Percentiles rank a stretch among this genome's conserved stretches.
These are phyloP conservation scores for Prunella vulgaris DNA, from an alignment of 257 asterid genomes.

Conservation along the genomic window DNA sequence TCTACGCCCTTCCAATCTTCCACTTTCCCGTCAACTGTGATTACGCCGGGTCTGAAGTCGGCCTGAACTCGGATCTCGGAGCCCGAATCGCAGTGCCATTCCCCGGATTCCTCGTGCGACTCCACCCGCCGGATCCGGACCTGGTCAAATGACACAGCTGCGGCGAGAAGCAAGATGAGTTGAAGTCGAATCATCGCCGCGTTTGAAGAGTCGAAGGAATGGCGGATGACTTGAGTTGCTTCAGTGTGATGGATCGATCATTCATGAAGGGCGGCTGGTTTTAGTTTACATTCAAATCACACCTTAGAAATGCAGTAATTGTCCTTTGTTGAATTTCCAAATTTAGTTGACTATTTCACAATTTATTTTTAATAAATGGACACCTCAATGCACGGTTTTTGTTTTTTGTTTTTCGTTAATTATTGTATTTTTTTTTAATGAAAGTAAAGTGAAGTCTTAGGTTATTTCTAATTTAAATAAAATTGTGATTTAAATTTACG, in stretches of 20 bases:
- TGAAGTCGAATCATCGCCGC: slow-evolving; percentile 40
- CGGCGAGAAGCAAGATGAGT: slow-evolving; percentile 20
- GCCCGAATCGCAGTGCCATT: slow-evolving; percentile 54
- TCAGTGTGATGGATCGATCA: not conserved
- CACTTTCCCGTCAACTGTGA: slow-evolving; percentile 53
- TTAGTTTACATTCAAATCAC: not conserved
- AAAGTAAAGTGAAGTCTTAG: too few relatives aligned
- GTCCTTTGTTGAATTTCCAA: not conserved
- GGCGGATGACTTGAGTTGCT: not conserved
- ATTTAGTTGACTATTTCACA: too few relatives aligned
- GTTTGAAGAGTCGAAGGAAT: slow-evolving; percentile 19
- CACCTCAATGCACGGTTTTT: too few relatives aligned
- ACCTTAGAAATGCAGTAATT: too few relatives aligned
- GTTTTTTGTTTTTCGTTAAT: too few relatives aligned
- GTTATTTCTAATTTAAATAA: too few relatives aligned
- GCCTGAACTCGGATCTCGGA: slow-evolving; percentile 39
- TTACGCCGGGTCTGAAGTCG: slow-evolving; percentile 47
- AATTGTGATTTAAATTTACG: too few relatives aligned
- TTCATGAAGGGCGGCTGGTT: not conserved
- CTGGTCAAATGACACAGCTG: slow-evolving; percentile 22
- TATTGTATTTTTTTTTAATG: too few relatives aligned
- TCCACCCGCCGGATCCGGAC: slow-evolving; percentile 27
- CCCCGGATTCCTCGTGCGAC: slow-evolving; percentile 54
- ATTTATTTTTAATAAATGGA: too few relatives aligned
- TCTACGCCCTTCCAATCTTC: slow-evolving; percentile 50